Percentiles rank a stretch among this genome's conserved stretches.
These are phyloP conservation scores for Acer yangbiense DNA, from an alignment of 345 rosid species.

Conservation along the genomic window DNA sequence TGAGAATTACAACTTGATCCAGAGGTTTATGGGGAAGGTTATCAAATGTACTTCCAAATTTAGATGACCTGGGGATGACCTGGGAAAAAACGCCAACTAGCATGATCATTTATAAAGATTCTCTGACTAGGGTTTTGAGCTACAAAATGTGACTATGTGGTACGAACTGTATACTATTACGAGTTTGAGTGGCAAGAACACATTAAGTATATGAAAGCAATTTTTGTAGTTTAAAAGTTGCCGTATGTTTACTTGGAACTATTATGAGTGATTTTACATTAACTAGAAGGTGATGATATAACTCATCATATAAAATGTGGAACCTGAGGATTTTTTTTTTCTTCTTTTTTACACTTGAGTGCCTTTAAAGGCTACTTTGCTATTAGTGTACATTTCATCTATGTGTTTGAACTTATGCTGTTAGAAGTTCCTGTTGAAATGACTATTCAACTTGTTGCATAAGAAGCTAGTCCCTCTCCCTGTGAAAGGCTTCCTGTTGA, in stretches of 20 bases:
- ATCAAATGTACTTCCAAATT: not conserved
- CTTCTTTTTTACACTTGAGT: not conserved
- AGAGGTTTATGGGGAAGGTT: not conserved
- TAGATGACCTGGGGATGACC: not conserved
- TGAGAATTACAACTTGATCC: not conserved
- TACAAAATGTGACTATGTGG: not conserved
- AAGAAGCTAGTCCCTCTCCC: too few relatives aligned
- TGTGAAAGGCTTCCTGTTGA: too few relatives aligned
- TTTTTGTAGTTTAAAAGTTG: not conserved
- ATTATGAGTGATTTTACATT: not conserved
- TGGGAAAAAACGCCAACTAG: not conserved
- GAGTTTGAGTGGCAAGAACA: not conserved
- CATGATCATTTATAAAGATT: not conserved
- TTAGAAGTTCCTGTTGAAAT: too few relatives aligned
- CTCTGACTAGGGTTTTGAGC: not conserved
- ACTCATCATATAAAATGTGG: not conserved
- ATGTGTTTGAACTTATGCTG: too few relatives aligned
- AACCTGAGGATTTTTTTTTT: not conserved
- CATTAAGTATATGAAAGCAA: not conserved
- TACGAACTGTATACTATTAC: not conserved
- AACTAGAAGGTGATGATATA: not conserved
- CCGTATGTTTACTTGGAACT: not conserved
- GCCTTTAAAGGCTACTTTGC: not conserved
- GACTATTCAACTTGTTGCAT: too few relatives aligned
- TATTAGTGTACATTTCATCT: too few relatives aligned